Evolutionary conservation across 768 basidiomycete species (phyloP), one percentile per base, ranked within the genome.

Genomic region (Termitomyces eurrhizus): DNA sequence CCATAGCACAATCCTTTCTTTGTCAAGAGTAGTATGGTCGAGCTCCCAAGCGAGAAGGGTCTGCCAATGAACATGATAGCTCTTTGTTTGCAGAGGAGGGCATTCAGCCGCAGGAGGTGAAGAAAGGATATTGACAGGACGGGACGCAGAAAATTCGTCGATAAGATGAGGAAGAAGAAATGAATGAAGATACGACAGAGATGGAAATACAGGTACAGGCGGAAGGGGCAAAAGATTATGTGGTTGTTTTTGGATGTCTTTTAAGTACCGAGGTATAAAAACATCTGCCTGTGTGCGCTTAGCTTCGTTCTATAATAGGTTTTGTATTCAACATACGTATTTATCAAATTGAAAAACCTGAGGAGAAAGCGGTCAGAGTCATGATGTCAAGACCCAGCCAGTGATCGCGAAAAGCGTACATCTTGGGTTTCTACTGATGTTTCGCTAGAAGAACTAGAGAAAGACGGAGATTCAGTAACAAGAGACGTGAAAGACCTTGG

Each of bases 211-310:
- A 64, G 77, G 71, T 65, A 77, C 64, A 58, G 80, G 73, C 11
- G 77, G 75, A 32, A 81, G 70, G 61, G 77, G 73, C 41, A 73
- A 67, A 56, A 83, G 71, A 24, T 68, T 69, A 66, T 82, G 79
- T 49, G 73, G 66, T 69, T 76, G 74, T 61, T 71, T 77, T 73
- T 83, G 80, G 36, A 83, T 78, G 62, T 79, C 77, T 73, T 74
- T 75, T 60, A 83, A 73, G 69, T 78, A 81, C 65, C 78, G 75
- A 45, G 80, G 81, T 59, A 80, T 69, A 67, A 80, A 83, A 46
- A 74, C 70, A 48, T 80, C 77, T 62, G 81, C 81, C 80, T 83
- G 56, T 48, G 21, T 36, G 12, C 39, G 21, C 24, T 51, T 4
- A 51, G 52, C 13, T 16, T 8, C 50, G 16, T 33, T 33, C 3